Base-by-base conservation (phyloP, 768 basidiomycete species). In the Artomyces pyxidatus region DNA sequence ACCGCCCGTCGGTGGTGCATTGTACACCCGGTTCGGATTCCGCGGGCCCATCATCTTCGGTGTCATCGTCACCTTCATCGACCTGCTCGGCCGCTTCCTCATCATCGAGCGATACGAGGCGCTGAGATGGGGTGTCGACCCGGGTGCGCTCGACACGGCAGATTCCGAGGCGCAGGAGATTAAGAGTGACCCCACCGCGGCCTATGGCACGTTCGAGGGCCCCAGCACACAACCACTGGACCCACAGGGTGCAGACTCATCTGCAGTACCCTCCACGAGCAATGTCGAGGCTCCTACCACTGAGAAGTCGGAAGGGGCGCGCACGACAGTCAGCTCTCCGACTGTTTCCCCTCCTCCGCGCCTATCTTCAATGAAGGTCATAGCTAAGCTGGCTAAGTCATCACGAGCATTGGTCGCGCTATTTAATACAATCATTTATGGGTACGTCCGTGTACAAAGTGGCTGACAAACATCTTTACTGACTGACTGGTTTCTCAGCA, bases 21-120 rank as follows among this genome's bases (percentile, higher is more conserved):
- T 72, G 0, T 69, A 68, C 50, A 48, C 58, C 9, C 57, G 55
- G 1, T 65, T 67, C 26, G 71, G 70, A 1, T 70, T 65, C 48
- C 61, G 62, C 14, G 68, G 65, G 0, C 71, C 71, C 1, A 69
- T 68, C 55, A 59, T 71, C 35, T 66, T 70, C 37, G 64, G 64
- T 3, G 60, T 71, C 50, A 56, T 61, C 23, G 35, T 66, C 35
- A 60, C 67, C 21, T 53, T 46, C 2, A 28, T 66, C 4, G 71
- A 72, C 51, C 47, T 71, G 21, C 43, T 69, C 12, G 65, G 65
- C 5, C 68, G 71, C 2, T 38, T 68, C 3, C 52, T 71, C 17
- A 60, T 71, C 38, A 65, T 71, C 47, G 71, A 72, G 52, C 64
- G 65, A 14, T 58, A 58, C 25, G 63, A 65, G 19, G 68, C 68